These are phyloP conservation scores for Musa schizocarpa DNA, from an alignment of 176 grass and related monocot genomes.

Conservation along the genomic window DNA sequence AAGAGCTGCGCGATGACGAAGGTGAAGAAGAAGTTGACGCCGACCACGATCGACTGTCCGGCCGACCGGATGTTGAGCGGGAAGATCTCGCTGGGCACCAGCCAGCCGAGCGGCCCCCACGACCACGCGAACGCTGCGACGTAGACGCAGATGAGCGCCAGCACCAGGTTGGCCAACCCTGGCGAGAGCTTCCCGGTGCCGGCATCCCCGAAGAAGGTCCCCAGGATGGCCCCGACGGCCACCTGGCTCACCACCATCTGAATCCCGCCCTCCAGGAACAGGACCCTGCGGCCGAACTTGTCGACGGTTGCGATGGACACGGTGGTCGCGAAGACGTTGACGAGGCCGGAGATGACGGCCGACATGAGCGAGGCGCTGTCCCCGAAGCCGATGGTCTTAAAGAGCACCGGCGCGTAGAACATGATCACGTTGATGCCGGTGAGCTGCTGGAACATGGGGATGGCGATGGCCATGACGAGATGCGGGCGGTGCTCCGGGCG, in stretches of 20 bases:
- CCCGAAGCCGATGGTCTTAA: constrained; percentile 56
- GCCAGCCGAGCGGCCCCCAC: constrained; percentile 10
- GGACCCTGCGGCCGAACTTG: constrained; percentile 1
- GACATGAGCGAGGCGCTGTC: constrained; percentile 10
- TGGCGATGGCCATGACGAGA: constrained; percentile 35
- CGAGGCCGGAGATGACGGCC: constrained; percentile 24
- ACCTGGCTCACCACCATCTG: constrained; percentile 21
- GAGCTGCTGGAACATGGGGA: constrained; percentile 57
- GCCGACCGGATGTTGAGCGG: constrained; percentile 1
- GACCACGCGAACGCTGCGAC: background rate
- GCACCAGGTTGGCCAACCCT: background rate
- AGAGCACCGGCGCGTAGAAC: constrained; percentile 68
- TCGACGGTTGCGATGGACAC: constrained; percentile 18
- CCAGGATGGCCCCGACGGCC: constrained; percentile 20
- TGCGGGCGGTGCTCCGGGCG: constrained; percentile 14
- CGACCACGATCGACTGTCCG: background rate
- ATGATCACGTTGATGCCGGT: constrained; percentile 67
- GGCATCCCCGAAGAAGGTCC: constrained; percentile 11
- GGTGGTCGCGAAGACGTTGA: background rate
- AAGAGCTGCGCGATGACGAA: no score
- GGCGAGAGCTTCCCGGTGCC: constrained; percentile 11
- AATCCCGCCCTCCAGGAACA: background rate
- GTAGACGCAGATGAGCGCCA: background rate
- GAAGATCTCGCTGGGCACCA: constrained; percentile 7
- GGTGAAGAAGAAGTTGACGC: background rate